These are phyloP conservation scores for Pouteria glomerata DNA, from an alignment of 148 eudicot genomes.

Conservation along the genomic window DNA sequence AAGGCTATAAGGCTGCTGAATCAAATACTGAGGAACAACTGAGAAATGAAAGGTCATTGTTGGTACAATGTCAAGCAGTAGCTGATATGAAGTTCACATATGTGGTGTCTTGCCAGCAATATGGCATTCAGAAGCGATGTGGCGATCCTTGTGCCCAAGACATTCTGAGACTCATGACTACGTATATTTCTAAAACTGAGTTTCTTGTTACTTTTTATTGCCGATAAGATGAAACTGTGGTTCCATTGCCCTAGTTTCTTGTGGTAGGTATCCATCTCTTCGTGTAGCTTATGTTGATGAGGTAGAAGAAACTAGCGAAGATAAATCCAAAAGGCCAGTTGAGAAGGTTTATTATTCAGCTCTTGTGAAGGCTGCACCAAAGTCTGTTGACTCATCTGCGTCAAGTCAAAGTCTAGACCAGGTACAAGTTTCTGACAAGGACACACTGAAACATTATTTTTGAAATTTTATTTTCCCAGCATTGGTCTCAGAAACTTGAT, in stretches of 20 bases:
- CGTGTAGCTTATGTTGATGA: slow-evolving; percentile 75
- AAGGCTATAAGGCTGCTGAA: slow-evolving; percentile 64
- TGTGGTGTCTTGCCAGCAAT: slow-evolving; percentile 68
- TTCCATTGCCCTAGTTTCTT: neutral
- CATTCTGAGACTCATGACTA: too few species aligned
- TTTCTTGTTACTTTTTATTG: slow-evolving; percentile 3
- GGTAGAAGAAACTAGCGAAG: slow-evolving; percentile 53
- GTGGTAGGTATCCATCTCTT: slow-evolving; percentile 51
- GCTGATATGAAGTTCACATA: slow-evolving; percentile 69
- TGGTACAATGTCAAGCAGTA: slow-evolving; percentile 62
- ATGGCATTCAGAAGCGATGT: slow-evolving; percentile 59
- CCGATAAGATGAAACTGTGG: neutral
- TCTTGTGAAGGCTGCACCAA: slow-evolving; percentile 62
- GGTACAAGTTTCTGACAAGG: slow-evolving; percentile 32
- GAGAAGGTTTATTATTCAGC: slow-evolving; percentile 68
- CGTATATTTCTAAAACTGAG: slow-evolving; percentile 25
- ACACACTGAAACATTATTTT: neutral
- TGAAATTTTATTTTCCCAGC: neutral
- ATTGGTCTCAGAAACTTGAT: neutral
- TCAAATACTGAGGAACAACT: slow-evolving; percentile 42
- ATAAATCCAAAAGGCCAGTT: slow-evolving; percentile 32
- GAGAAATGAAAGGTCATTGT: slow-evolving; percentile 40
- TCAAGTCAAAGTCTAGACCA: slow-evolving; percentile 56
- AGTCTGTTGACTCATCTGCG: slow-evolving; percentile 50
- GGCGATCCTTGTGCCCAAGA: slow-evolving; percentile 54